phyloP scores from a whole-genome alignment of 139 green algal species.

The Desmodesmus armatus region DNA sequence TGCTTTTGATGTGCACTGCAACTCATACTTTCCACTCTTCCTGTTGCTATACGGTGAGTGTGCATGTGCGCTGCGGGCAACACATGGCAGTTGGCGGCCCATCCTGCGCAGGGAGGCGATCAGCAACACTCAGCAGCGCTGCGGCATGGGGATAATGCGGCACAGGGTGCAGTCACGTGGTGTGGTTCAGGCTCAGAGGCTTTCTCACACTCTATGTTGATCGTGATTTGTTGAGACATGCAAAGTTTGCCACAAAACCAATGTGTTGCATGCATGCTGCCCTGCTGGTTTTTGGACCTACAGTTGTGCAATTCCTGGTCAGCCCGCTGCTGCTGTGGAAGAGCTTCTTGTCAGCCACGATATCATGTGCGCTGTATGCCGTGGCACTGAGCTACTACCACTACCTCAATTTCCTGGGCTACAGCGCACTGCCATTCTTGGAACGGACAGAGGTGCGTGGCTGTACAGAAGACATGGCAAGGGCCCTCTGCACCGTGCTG shows the following conservation, averaged over 20 bases:
- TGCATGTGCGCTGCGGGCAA: too few relatives aligned
- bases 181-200: not conserved
- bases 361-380: slow-evolving; percentile 84
- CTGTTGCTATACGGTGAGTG: slow-evolving; percentile 84
- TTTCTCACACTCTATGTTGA: not conserved
- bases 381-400: slow-evolving; percentile 85
- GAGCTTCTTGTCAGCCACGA: slow-evolving; percentile 65
- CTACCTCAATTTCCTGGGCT: slow-evolving; percentile 97
- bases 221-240: not conserved
- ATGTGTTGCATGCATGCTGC: not conserved
- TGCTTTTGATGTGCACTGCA: slow-evolving; percentile 99
- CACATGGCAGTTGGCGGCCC: too few relatives aligned
- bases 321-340: slow-evolving; percentile 79
- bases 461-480: not conserved
- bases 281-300: slow-evolving; percentile 20
- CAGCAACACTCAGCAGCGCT: not conserved
- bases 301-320: slow-evolving; percentile 87
- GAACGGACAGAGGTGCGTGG: slow-evolving; percentile 83
- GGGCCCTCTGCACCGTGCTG: not conserved
- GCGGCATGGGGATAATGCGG: not conserved
- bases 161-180: not conserved
- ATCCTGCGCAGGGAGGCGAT: too few relatives aligned
- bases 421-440: slow-evolving; percentile 90
- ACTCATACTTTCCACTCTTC: slow-evolving; percentile 96
- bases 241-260: too few relatives aligned